Evolutionary conservation across 495 filamentous ascomycete genomes (phyloP).

Genomic region (Penicillium manginii): DNA sequence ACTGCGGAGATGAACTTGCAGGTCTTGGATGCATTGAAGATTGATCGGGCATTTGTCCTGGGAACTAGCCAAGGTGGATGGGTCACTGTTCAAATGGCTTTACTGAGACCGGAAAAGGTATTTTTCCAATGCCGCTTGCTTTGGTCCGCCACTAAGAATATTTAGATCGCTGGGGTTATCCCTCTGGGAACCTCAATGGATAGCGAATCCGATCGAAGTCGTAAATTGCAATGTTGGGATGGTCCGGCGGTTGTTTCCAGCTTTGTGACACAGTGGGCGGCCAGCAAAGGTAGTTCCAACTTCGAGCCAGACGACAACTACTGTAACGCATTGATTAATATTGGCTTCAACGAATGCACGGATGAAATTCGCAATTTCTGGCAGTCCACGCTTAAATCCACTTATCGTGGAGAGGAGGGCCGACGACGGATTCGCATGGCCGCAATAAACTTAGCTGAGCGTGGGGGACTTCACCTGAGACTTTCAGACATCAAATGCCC

Average conservation of each 20-base stretch:
- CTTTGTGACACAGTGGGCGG: constrained; percentile 53
- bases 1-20: constrained; percentile 54
- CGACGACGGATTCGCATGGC: constrained; percentile 59
- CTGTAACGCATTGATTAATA: constrained; percentile 56
- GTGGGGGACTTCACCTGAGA: constrained; percentile 60
- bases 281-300: constrained; percentile 43
- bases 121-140: background rate
- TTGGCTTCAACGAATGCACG: constrained; percentile 55
- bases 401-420: constrained; percentile 64
- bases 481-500: constrained; percentile 61
- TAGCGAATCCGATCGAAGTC: constrained; percentile 57
- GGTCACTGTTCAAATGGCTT: constrained; percentile 61
- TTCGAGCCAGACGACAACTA: constrained; percentile 60
- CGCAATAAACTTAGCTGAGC: constrained; percentile 56
- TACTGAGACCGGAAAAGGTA: constrained; percentile 62
- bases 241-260: constrained; percentile 41
- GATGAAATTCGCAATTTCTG: constrained; percentile 52
- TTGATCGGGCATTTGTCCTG: constrained; percentile 59
- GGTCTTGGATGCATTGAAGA: constrained; percentile 54
- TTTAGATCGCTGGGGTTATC: constrained; percentile 60
- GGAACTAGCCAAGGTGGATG: constrained; percentile 68
- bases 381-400: constrained; percentile 52
- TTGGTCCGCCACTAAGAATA: background rate
- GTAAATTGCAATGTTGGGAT: constrained; percentile 61
- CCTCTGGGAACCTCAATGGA: constrained; percentile 66